Evolutionary conservation across 139 green algal species (phyloP).

Genomic region (Micractinium conductrix): DNA sequence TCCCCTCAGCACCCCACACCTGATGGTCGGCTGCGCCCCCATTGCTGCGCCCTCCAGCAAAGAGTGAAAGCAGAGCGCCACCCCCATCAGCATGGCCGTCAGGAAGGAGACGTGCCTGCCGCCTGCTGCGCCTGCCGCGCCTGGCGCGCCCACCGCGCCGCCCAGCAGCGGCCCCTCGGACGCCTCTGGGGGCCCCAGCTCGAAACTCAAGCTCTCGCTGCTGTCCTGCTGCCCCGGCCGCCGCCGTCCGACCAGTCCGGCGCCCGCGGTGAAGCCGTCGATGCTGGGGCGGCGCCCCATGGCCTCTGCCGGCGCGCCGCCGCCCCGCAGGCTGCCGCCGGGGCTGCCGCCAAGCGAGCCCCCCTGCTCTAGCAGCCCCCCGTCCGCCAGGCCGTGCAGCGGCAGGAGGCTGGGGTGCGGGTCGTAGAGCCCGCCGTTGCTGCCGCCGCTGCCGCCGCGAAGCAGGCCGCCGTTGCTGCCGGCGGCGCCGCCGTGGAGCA

Average conservation of each 20-base stretch:
- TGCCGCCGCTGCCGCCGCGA: not conserved
- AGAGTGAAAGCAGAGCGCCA: conserved; percentile 82
- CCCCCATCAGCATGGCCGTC: conserved; percentile 77
- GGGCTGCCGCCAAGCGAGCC: not conserved
- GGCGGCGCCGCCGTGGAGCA: not conserved
- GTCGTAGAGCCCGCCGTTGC: not conserved
- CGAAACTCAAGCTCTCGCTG: conserved; percentile 17
- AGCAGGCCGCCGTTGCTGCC: not conserved
- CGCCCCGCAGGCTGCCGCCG: not conserved
- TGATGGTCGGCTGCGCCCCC: conserved; percentile 66
- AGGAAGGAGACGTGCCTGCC: conserved; percentile 63
- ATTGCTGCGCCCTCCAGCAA: conserved; percentile 83
- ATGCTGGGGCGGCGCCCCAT: not conserved
- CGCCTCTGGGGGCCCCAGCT: not conserved
- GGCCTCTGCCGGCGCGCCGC: not conserved
- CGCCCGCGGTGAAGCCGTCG: not conserved
- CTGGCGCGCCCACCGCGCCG: too few relatives aligned
- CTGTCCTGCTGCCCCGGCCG: not conserved
- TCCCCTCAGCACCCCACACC: not conserved
- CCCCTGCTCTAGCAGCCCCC: not conserved
- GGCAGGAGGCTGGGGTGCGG: not conserved
- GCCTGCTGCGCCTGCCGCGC: not conserved
- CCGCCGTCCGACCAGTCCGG: not conserved
- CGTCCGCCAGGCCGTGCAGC: not conserved
- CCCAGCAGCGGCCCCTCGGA: not conserved